Percentiles rank a stretch among this genome's conserved stretches.
Evolutionary conservation across 1,139 yeast species (phyloP).

Genomic region (Saccharomycopsis hybrid): DNA sequence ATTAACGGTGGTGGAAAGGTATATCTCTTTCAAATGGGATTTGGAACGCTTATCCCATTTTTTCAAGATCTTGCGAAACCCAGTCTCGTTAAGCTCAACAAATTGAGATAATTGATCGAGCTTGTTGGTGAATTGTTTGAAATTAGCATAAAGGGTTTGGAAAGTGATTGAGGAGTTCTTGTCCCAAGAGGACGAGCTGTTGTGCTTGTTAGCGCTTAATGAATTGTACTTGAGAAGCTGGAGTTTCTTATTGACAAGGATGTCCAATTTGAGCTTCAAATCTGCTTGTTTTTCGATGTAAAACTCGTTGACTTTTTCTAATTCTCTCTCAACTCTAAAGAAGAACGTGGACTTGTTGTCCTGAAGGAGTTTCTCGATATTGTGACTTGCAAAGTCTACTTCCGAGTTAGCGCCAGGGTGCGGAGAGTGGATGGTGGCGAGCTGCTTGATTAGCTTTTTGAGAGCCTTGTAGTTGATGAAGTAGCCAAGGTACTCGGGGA

Average conservation of each 20-base stretch:
- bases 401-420: constrained; percentile 5
- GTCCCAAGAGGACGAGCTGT: constrained; percentile 5
- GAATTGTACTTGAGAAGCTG: constrained; percentile 32
- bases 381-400: constrained; percentile 22
- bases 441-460: constrained; percentile 62
- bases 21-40: constrained; percentile 88
- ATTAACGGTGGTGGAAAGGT: constrained; percentile 85
- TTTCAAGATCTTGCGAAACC: constrained; percentile 88
- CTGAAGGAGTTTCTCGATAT: constrained; percentile 57
- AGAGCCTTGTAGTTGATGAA: constrained; percentile 92
- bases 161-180: constrained; percentile 45
- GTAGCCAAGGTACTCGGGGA: constrained; percentile 90
- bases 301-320: constrained; percentile 87
- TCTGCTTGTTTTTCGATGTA: constrained; percentile 89
- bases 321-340: constrained; percentile 85
- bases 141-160: constrained; percentile 73
- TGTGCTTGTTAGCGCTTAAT: constrained; percentile 22
- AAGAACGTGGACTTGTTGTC: constrained; percentile 92
- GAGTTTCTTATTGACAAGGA: constrained; percentile 66
- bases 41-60: constrained; percentile 98
- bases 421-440: constrained; percentile 42
- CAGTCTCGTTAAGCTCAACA: constrained; percentile 90
- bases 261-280: constrained; percentile 67
- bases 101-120: constrained; percentile 83
- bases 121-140: constrained; percentile 85